Percentiles rank a stretch among this genome's conserved stretches.
These are phyloP conservation scores for Rhodomyrtus tomentosa DNA, from an alignment of 345 rosid species.

Conservation along the genomic window DNA sequence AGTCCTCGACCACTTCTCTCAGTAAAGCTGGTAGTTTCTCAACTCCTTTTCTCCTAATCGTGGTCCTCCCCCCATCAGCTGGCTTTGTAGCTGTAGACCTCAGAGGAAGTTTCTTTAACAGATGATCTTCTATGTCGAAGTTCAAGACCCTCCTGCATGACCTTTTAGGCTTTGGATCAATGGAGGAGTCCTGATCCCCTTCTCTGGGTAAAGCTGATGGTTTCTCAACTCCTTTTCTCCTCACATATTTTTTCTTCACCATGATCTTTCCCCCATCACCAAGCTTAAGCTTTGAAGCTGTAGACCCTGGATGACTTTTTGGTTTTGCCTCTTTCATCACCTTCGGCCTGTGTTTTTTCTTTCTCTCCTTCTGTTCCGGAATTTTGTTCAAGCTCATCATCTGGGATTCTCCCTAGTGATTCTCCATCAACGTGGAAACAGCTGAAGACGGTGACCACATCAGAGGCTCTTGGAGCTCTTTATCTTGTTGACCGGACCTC, in stretches of 20 bases:
- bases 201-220: constrained; percentile 12
- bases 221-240: constrained; percentile 27
- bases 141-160: constrained; percentile 12
- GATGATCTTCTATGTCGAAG: constrained; percentile 22
- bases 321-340: constrained; percentile 50
- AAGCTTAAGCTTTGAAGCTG: constrained; percentile 15
- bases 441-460: constrained; percentile 10
- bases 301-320: constrained; percentile 17
- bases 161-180: constrained; percentile 5
- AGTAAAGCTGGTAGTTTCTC: constrained; percentile 10
- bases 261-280: constrained; percentile 18
- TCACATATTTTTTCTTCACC: constrained; percentile 2
- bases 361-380: constrained; percentile 52
- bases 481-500: constrained; percentile 4
- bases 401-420: constrained; percentile 6
- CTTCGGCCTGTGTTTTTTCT: constrained; percentile 73
- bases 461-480: not conserved
- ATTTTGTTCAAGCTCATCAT: constrained; percentile 25
- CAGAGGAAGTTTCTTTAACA: constrained; percentile 24
- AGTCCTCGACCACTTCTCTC: constrained; percentile 12
- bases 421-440: not conserved
- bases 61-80: constrained; percentile 19
- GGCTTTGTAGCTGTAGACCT: constrained; percentile 19
- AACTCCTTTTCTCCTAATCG: constrained; percentile 34
- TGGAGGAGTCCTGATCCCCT: constrained; percentile 14